phyloP scores from a whole-genome alignment of 2,329 filamentous ascomycete genomes.

The Dothidotthia symphoricarpi region DNA sequence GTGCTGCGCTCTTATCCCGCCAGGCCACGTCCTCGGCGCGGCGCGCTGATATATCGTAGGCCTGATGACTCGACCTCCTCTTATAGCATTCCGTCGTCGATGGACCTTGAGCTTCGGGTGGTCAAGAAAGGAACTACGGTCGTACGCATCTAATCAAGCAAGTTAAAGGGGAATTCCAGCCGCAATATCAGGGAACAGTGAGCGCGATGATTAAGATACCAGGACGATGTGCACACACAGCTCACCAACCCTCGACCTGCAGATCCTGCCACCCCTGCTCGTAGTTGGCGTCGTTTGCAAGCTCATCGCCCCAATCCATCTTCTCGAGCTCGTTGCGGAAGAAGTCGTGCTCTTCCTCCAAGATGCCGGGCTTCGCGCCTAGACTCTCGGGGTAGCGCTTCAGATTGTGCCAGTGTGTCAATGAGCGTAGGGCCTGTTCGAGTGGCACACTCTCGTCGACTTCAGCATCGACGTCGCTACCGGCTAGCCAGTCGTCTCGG shows the following conservation, averaged over 20 bases:
- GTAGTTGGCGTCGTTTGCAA: conserved; percentile 23
- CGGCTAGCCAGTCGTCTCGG: conserved; percentile 90
- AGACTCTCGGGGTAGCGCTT: conserved; percentile 78
- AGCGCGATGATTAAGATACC: too few relatives aligned
- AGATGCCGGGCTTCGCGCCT: conserved; percentile 46
- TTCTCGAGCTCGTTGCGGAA: conserved; percentile 52
- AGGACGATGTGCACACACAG: conserved; percentile 2
- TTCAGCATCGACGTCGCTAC: conserved; percentile 86
- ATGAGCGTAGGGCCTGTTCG: conserved; percentile 81
- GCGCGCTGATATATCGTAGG: conserved; percentile 2
- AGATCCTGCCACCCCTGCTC: conserved; percentile 25
- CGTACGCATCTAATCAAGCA: conserved; percentile 5
- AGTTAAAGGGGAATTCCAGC: too few relatives aligned
- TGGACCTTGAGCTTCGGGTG: conserved; percentile 1
- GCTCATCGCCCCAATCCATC: conserved; percentile 46
- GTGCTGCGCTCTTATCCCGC: neutral
- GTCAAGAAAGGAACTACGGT: conserved; percentile 1
- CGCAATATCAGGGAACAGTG: too few relatives aligned
- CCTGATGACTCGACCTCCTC: conserved; percentile 3
- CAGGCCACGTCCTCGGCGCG: conserved; percentile 1
- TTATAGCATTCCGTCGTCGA: conserved; percentile 5
- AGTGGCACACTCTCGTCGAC: conserved; percentile 90
- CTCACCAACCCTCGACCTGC: conserved; percentile 34
- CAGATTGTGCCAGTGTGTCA: conserved; percentile 95
- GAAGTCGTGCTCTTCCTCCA: conserved; percentile 50